These are phyloP conservation scores for Oehlia diaphana DNA, from an alignment of 192 early-diverging fungal species.

Conservation along the genomic window DNA sequence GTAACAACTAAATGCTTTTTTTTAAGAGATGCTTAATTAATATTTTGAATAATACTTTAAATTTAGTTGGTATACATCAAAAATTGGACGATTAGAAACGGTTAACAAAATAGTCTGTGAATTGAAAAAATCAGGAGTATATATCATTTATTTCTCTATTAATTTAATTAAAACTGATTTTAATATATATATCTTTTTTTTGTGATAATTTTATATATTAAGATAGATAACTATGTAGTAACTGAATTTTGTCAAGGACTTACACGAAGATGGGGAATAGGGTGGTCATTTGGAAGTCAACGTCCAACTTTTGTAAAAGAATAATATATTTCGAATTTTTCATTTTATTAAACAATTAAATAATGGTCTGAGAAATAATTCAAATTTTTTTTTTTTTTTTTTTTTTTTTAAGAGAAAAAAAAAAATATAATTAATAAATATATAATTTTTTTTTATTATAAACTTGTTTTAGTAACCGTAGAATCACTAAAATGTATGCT, in stretches of 20 bases:
- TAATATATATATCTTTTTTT: neutral
- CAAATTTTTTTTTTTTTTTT: no score
- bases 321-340: neutral
- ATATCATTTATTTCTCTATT: neutral
- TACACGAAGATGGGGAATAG: slow-evolving; percentile 56
- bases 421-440: no score
- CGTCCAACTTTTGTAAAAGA: slow-evolving; percentile 36
- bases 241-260: slow-evolving; percentile 58
- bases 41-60: neutral
- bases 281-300: slow-evolving; percentile 53
- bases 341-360: neutral
- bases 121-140: slow-evolving; percentile 47
- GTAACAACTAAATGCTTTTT: no score
- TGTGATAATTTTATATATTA: neutral
- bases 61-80: slow-evolving; percentile 76
- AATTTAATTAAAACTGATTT: neutral
- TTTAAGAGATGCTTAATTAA: no score
- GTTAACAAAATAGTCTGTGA: slow-evolving; percentile 41
- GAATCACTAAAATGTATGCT: neutral
- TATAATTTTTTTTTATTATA: neutral
- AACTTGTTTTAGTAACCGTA: neutral
- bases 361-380: neutral
- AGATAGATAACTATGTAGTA: slow-evolving; percentile 55
- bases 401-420: neutral
- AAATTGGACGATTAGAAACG: slow-evolving; percentile 68